Percentiles rank a stretch among this genome's conserved stretches.
Evolutionary conservation across 176 grass and related monocot genomes (phyloP).

Genomic region (Bromus sterilis): DNA sequence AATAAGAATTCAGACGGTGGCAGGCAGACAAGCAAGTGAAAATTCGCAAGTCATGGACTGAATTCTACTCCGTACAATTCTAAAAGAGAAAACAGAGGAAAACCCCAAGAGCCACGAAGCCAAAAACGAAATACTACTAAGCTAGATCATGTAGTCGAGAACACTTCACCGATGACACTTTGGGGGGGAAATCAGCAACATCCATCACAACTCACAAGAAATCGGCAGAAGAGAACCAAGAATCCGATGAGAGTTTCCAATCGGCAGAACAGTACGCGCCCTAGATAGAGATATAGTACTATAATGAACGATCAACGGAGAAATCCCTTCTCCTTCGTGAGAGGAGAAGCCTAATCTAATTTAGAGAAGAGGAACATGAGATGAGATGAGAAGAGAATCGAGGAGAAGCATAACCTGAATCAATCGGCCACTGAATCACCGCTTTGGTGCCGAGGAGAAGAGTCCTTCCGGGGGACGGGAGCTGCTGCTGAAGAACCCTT

Average conservation of each 20-base stretch:
- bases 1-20: background rate
- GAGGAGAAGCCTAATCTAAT: background rate
- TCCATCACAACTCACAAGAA: background rate
- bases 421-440: background rate
- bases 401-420: slow-evolving; percentile 9
- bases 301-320: too few relatives aligned
- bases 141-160: background rate
- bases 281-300: background rate
- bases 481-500: too few relatives aligned
- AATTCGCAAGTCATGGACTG: background rate
- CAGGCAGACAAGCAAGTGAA: background rate
- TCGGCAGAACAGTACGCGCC: background rate
- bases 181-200: background rate
- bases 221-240: background rate
- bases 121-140: background rate
- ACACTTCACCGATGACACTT: background rate
- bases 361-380: background rate
- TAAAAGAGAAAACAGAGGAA: too few relatives aligned
- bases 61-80: too few relatives aligned
- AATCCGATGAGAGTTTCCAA: background rate
- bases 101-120: background rate
- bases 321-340: too few relatives aligned
- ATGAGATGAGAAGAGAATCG: too few relatives aligned
- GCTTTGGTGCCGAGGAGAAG: background rate
- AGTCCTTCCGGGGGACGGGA: too few relatives aligned